Base-by-base conservation (phyloP, 768 basidiomycete genomes). In the Leccinellum albellum region DNA sequence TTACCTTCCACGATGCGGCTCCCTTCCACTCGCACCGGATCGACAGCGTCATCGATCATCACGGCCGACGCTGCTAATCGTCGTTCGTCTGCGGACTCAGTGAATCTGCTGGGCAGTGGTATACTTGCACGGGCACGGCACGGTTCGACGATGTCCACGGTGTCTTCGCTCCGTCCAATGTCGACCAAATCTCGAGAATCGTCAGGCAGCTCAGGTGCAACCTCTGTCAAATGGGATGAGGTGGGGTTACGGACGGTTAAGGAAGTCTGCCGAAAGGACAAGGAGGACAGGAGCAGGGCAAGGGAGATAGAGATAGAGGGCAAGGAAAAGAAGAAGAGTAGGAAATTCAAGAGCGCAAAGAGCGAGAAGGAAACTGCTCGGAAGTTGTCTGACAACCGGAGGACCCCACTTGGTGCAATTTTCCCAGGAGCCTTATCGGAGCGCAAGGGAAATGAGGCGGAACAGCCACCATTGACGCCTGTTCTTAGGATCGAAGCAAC, bases 331-430 rank as follows among this genome's bases (percentile, higher is more conserved):
- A 71, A 66, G 61, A 65, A 58, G 54, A 58, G 44, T 42, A 70
- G 63, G 61, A 72, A 58, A 40, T 58, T 69, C 64, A 64, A 74
- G 66, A 64, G 58, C 33, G 54, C 28, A 64, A 64, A 74, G 64
- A 64, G 57, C 31, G 55, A 35, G 46, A 64, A 60, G 61, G 63
- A 73, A 10, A 75, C 73, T 29, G 82, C 79, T 55, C 74, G 76
- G 50, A 71, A 75, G 42, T 76, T 72, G 4, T 73, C 73, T 7
- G 87, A 87, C 59, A 81, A 77, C 21, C 74, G 82, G 63, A 73
- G 86, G 57, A 82, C 79, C 8, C 75, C 83, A 0, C 64, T 90
- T 29, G 72, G 74, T 10, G 81, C 84, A 31, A 75, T 91, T 42
- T 90, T 90, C 73, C 82, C 84, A 0, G 79, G 79, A 21, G 58